phyloP scores from a whole-genome alignment of 805 yeast species.

The Candida ficus region DNA sequence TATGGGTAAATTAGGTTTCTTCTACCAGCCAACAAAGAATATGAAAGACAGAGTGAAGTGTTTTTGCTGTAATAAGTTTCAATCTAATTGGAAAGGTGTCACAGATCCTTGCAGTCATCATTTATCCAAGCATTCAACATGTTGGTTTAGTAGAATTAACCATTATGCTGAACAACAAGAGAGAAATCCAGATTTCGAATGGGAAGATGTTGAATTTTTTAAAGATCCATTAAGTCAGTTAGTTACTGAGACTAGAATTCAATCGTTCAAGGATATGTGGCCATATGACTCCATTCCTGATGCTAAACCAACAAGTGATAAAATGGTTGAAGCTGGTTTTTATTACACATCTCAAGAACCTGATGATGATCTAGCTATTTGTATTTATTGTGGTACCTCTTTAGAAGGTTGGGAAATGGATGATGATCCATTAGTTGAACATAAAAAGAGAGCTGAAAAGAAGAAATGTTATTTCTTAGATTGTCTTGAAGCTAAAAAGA shows the following conservation, averaged over 20 bases:
- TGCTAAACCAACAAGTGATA: constrained; percentile 33
- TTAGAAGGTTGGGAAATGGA: constrained; percentile 67
- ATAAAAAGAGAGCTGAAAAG: constrained; percentile 36
- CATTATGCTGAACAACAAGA: constrained; percentile 22
- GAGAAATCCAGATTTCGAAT: constrained; percentile 13
- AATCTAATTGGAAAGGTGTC: constrained; percentile 52
- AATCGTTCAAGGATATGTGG: constrained; percentile 41
- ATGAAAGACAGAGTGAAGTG: constrained; percentile 53
- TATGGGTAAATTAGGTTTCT: constrained; percentile 60
- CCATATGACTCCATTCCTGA: constrained; percentile 38
- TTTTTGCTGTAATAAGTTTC: constrained; percentile 46
- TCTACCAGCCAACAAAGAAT: constrained; percentile 49
- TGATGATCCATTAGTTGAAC: constrained; percentile 63
- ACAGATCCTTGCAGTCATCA: constrained; percentile 50
- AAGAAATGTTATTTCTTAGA: constrained; percentile 32
- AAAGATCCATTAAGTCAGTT: constrained; percentile 30
- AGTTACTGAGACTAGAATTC: constrained; percentile 30
- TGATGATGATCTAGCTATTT: constrained; percentile 52
- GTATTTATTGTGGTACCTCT: constrained; percentile 59
- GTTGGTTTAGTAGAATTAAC: constrained; percentile 28
- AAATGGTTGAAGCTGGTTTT: constrained; percentile 60
- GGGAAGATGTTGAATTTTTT: constrained; percentile 21
- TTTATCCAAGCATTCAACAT: constrained; percentile 26
- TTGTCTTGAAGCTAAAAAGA: not conserved
- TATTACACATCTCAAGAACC: constrained; percentile 44